Evolutionary conservation across 129 eudicot species (phyloP), one percentile per base, ranked within the genome.

Genomic region (Flaveria trinervia): DNA sequence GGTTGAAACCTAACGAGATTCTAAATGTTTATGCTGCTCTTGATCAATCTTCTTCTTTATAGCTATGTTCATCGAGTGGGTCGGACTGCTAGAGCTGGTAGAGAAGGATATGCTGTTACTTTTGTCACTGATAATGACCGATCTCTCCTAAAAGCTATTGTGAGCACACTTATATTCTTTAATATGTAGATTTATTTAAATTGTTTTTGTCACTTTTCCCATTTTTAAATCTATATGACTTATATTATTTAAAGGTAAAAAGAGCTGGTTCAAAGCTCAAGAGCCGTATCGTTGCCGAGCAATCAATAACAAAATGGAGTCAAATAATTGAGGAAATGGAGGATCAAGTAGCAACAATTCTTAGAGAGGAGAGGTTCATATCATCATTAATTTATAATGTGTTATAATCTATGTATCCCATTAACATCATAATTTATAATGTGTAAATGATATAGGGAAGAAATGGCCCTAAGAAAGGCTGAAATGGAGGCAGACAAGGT

Each of bases 31-130:
- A 17, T 71, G 17, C 72, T 59, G 43, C 39, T 28, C 33, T 55
- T 68, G 39, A 22, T 81, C 54, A 50, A 25, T 75, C 11, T n/a
- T 48, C 12, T 76, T 51, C 13, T 26, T 10, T 80, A 62, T 84
- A 92, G 96, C 75, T 93, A 93, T 79, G 96, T 93, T 73, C 98
- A 93, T 83, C 96, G 98, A 80, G 98, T 93, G 56, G 98, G 98
- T 81, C 96, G 98, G 0, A 93, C 98, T 76, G 98, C 98, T 85
- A 91, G 98, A 89, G 97, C 97, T 68, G 97, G 98, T 51, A 79
- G 96, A 80, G 89, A 79, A 79, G 98, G 98, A 14, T 91, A 87
- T 81, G 98, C 97, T 74, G 97, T 93, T 64, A 93, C 98, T 60
- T 93, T 93, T 81, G 97, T 93, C 68, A 85, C 98, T 9, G 98